Evolutionary conservation across 306 rosid species (phyloP).

Genomic region (Vigna nakashimae): DNA sequence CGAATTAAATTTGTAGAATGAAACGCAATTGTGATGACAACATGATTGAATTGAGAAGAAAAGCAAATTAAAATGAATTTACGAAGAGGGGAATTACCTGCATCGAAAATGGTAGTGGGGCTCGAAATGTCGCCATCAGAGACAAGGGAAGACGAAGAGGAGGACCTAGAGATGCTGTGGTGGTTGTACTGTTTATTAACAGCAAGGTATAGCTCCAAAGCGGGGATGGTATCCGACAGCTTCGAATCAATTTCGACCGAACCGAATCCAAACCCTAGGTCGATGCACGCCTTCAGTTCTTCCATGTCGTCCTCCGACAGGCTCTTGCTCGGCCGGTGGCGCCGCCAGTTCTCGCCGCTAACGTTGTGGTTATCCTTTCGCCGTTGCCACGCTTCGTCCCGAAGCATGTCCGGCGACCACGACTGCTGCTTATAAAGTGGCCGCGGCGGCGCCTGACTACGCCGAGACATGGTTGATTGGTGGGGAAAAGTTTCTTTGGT

Average conservation of each 20-base stretch:
- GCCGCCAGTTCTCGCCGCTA: background rate
- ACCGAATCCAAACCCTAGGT: slow-evolving; percentile 78
- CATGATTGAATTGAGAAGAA: background rate
- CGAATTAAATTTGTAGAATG: too few species aligned
- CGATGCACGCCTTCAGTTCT: slow-evolving; percentile 82
- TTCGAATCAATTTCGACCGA: slow-evolving; percentile 64
- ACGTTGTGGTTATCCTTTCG: slow-evolving; percentile 44
- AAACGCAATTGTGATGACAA: background rate
- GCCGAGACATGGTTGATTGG: slow-evolving; percentile 46
- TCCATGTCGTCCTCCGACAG: slow-evolving; percentile 72
- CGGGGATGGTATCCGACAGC: slow-evolving; percentile 63
- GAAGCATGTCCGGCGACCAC: slow-evolving; percentile 70
- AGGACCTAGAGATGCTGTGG: slow-evolving; percentile 31
- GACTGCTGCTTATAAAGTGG: slow-evolving; percentile 70
- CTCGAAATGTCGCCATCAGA: slow-evolving; percentile 49
- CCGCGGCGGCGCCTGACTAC: slow-evolving; percentile 43
- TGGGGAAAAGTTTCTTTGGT: background rate
- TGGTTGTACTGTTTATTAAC: slow-evolving; percentile 58
- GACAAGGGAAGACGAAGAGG: background rate
- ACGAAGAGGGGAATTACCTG: slow-evolving; percentile 45
- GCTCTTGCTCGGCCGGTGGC: slow-evolving; percentile 55
- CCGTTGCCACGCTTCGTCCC: slow-evolving; percentile 84
- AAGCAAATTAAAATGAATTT: background rate
- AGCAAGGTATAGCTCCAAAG: slow-evolving; percentile 66
- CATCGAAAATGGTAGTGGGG: slow-evolving; percentile 50